These are phyloP conservation scores for Ganoderma boninense DNA, from an alignment of 1,284 basidiomycete species.

Conservation along the genomic window DNA sequence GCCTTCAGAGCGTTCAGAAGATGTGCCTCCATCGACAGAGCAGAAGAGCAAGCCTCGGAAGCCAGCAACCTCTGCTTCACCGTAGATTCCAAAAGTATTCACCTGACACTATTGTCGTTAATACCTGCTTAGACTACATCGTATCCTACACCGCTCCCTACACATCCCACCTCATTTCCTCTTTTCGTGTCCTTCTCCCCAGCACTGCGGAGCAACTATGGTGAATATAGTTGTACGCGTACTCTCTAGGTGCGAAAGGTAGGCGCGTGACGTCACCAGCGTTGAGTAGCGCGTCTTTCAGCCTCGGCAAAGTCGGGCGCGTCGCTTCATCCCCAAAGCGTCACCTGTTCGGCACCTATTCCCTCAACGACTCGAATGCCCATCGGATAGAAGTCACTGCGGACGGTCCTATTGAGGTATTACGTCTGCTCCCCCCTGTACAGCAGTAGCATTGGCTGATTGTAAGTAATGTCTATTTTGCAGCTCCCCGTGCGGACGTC, in stretches of 20 bases:
- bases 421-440: no score
- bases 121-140: conserved; percentile 17
- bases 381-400: no score
- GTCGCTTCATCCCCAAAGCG: no score
- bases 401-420: no score
- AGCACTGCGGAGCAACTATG: no score
- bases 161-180: neutral
- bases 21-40: conserved; percentile 7
- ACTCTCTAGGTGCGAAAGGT: neutral
- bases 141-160: conserved; percentile 9
- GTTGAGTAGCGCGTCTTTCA: neutral
- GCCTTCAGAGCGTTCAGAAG: conserved; percentile 15
- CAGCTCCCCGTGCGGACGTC: no score
- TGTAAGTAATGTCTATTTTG: no score
- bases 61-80: conserved; percentile 16
- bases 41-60: conserved; percentile 24
- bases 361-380: no score
- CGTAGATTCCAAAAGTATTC: conserved; percentile 30
- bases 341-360: no score
- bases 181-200: neutral
- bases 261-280: neutral
- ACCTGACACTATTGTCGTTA: conserved; percentile 22
- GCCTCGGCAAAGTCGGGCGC: neutral
- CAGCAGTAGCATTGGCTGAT: no score
- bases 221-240: neutral